Evolutionary conservation across 2,329 filamentous ascomycete genomes (phyloP).

Genomic region (Arachnomyces sp.): DNA sequence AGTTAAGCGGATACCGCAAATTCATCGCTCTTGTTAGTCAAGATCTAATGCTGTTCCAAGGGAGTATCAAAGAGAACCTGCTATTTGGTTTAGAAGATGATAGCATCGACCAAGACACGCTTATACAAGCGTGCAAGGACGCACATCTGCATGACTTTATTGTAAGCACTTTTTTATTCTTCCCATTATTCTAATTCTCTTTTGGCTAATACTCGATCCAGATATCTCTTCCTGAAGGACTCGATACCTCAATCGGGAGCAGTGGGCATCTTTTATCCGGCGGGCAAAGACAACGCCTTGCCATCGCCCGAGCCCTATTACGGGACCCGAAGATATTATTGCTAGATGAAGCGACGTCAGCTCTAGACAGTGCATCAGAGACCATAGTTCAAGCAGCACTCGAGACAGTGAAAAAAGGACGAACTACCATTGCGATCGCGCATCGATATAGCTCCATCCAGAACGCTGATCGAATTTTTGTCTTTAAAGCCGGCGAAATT

Average conservation of each 20-base stretch:
- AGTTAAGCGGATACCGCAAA: conserved; percentile 72
- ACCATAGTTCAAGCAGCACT: conserved; percentile 18
- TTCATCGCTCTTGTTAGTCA: conserved; percentile 81
- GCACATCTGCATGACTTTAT: conserved; percentile 42
- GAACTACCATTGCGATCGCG: conserved; percentile 21
- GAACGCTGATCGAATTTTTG: conserved; percentile 23
- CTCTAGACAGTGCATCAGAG: conserved; percentile 20
- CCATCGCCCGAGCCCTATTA: conserved; percentile 74
- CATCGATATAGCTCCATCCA: conserved; percentile 22
- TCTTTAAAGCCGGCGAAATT: conserved; percentile 19
- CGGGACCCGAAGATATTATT: conserved; percentile 72
- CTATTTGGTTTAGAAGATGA: conserved; percentile 39
- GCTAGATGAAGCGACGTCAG: conserved; percentile 24
- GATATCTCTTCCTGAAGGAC: conserved; percentile 42
- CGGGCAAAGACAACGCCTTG: conserved; percentile 52
- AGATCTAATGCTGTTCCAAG: conserved; percentile 76
- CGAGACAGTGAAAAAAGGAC: conserved; percentile 9
- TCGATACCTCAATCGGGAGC: conserved; percentile 41
- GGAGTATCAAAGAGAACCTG: conserved; percentile 78
- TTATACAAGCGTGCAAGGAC: conserved; percentile 27
- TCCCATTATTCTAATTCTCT: conserved; percentile 40
- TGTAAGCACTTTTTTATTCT: conserved; percentile 42
- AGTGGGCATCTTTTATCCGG: conserved; percentile 46
- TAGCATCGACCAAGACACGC: no score
- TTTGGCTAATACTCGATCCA: conserved; percentile 56